Evolutionary conservation across 75 land plant species (phyloP).

Genomic region (Cryptomeria japonica): DNA sequence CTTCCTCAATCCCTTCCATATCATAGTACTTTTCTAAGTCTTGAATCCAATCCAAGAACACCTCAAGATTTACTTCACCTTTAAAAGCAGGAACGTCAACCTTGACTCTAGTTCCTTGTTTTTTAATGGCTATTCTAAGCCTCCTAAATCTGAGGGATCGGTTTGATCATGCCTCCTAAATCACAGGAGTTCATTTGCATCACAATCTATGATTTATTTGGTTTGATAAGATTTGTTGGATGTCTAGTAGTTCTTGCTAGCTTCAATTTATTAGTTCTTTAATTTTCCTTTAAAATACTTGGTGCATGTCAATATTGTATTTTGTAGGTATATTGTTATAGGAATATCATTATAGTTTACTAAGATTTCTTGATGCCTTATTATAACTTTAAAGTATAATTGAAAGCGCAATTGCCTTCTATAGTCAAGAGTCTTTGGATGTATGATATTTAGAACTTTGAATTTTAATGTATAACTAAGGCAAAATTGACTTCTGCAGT

Average conservation of each 20-base stretch:
- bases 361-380: neutral
- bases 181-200: no score
- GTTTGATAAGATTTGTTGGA: no score
- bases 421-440: neutral
- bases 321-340: neutral
- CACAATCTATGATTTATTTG: neutral
- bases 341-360: neutral
- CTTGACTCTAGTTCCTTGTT: no score
- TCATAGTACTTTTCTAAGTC: no score
- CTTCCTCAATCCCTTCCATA: no score
- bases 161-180: no score
- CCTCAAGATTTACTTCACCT: no score
- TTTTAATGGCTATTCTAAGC: no score
- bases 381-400: neutral
- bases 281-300: neutral
- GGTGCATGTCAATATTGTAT: neutral
- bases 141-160: no score
- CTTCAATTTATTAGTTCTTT: neutral
- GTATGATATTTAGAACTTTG: neutral
- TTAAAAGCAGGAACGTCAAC: no score
- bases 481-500: neutral
- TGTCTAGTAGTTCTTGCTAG: neutral
- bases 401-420: neutral
- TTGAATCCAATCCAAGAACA: no score
- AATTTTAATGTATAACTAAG: neutral